Percentiles rank a stretch among this genome's conserved stretches.
phyloP scores from a whole-genome alignment of 2,329 filamentous ascomycete species.

The Alternaria gansuensis region DNA sequence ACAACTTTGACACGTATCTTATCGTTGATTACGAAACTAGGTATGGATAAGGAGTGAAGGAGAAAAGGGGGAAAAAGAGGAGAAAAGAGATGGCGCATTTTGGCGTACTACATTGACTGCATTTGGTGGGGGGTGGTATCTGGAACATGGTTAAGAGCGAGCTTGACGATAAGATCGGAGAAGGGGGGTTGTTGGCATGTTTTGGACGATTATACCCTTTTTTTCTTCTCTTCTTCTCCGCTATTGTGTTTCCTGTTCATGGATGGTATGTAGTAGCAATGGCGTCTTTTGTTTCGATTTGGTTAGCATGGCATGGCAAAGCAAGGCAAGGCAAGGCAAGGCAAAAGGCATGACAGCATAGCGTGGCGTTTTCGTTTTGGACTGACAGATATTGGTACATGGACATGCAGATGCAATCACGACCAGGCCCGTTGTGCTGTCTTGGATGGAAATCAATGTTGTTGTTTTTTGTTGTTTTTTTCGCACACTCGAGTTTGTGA shows the following conservation, averaged over 20 bases:
- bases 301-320: neutral
- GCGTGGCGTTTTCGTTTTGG: slow-evolving; percentile 8
- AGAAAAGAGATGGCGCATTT: neutral
- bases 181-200: neutral
- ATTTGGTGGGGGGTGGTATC: neutral
- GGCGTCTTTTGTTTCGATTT: neutral
- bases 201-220: slow-evolving; percentile 8
- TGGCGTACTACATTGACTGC: slow-evolving; percentile 1
- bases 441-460: neutral
- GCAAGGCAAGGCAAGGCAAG: too few relatives aligned
- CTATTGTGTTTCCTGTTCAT: neutral
- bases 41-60: neutral
- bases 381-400: neutral
- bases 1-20: neutral
- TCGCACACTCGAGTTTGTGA: too few relatives aligned
- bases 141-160: neutral
- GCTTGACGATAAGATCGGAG: neutral
- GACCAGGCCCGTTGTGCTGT: neutral
- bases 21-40: neutral
- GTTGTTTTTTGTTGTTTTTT: neutral
- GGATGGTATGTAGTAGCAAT: neutral
- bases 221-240: neutral
- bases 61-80: neutral
- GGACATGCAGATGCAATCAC: neutral
- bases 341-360: neutral